Evolutionary conservation across 2,329 filamentous ascomycete genomes (phyloP), one percentile per base, ranked within the genome.

Genomic region (Diaporthe velutina): DNA sequence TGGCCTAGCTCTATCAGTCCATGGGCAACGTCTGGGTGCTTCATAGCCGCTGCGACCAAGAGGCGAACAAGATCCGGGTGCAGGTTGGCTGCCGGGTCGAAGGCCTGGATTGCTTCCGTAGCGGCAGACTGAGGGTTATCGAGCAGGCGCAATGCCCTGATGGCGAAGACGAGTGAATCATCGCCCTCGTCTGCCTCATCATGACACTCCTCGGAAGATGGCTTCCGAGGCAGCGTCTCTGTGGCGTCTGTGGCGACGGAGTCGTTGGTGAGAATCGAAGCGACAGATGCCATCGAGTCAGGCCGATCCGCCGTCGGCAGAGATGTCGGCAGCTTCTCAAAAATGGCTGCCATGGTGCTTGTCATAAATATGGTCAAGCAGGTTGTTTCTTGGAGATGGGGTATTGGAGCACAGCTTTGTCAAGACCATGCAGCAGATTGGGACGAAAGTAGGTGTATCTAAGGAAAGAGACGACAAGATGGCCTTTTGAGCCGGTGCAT

Each of bases 81-180:
- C 50, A 73, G 28, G 19, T 68, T 73, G 22, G 58, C 71, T 22
- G 50, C 58, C 2, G 71, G 71, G 50, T 73, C 71, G 71, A 73
- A 73, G 25, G 71, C 71, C 54, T 73, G 71, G 38, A 73, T 73
- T 5, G 71, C 71, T 48, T 73, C 71, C 7, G 71, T 68, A 8
- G 71, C 71, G 7, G 71, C 71, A 45, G 61, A 54, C 61, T 73
- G 71, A 4, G 71, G 71, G n/a, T 73, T 73, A 15, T 73, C 71
- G 40, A 70, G 61, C 42, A 73, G 61, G 19, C 71, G 71, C 13
- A 73, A 45, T 40, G 71, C 71, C 55, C 61, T 66, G 52, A 73
- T 70, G 25, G 71, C 71, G 15, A 73, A 57, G 2, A 73, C 52
- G 25, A 73, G 71, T 6, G 71, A 73, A 25, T 73, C 71, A 35